Conservation (phyloP, 2,329 filamentous ascomycete genomes). For the Apiospora pterosperma region DNA sequence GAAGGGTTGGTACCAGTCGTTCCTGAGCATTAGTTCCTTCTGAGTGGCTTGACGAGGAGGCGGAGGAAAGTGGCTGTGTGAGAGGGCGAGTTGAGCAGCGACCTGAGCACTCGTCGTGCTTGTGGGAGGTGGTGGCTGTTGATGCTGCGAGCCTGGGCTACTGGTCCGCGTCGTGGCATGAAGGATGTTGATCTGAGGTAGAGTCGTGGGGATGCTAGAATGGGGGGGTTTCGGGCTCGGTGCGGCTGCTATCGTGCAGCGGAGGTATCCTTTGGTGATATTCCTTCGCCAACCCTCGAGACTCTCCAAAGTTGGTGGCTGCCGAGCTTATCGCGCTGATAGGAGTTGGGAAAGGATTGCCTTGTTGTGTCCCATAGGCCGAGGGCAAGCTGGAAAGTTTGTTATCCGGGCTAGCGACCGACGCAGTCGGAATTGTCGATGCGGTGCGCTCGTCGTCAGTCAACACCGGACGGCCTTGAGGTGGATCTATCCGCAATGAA, state of each 20-base stretch:
- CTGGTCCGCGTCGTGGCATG: conserved; percentile 44
- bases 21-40: conserved; percentile 86
- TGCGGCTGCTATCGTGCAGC: conserved; percentile 55
- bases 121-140: conserved; percentile 21
- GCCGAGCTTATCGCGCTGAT: conserved; percentile 49
- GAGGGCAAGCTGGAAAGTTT: conserved; percentile 56
- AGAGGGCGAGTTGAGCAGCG: conserved; percentile 57
- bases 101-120: conserved; percentile 46
- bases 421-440: conserved; percentile 56
- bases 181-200: conserved; percentile 57
- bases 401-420: conserved; percentile 55
- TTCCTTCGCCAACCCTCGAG: conserved; percentile 42
- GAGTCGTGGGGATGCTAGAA: conserved; percentile 37
- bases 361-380: conserved; percentile 40
- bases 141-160: conserved; percentile 34
- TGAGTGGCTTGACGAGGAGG: conserved; percentile 53
- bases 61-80: conserved; percentile 48
- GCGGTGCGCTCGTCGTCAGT: conserved; percentile 60
- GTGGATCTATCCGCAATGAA: conserved; percentile 59
- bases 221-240: conserved; percentile 52
- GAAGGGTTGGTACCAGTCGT: conserved; percentile 75
- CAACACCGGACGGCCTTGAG: conserved; percentile 52
- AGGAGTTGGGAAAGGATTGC: conserved; percentile 59
- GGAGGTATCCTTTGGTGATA: conserved; percentile 56
- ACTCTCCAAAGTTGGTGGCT: conserved; percentile 27